phyloP scores from a whole-genome alignment of 768 basidiomycete species.

The Scleroderma bovista region DNA sequence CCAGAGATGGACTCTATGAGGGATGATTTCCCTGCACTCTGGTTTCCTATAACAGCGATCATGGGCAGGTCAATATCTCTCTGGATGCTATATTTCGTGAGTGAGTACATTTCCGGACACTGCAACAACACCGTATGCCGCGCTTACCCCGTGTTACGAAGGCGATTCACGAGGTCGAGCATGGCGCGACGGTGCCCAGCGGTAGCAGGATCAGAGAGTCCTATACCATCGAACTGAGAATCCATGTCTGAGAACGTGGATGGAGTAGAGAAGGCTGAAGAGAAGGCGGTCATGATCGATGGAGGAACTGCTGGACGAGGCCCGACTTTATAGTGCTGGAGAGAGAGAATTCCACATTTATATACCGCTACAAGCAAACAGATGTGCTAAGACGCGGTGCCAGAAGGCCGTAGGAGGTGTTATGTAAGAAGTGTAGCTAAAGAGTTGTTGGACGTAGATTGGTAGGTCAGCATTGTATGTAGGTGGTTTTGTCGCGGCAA shows the following conservation, averaged over 20 bases:
- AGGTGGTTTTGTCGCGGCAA: no score
- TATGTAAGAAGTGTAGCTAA: no score
- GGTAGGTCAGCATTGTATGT: no score
- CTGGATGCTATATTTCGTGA: constrained; percentile 43
- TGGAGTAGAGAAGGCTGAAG: not conserved
- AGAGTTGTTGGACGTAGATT: no score
- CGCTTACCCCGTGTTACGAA: constrained; percentile 58
- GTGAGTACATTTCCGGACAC: not conserved
- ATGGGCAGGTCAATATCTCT: constrained; percentile 67
- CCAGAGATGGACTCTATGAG: constrained; percentile 75
- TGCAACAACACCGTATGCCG: not conserved
- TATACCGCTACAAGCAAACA: no score
- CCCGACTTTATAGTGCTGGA: not conserved
- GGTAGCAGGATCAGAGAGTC: constrained; percentile 45
- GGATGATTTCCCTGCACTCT: constrained; percentile 73
- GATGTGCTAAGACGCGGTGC: no score
- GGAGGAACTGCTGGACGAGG: not conserved
- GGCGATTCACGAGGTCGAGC: constrained; percentile 54
- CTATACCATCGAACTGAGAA: constrained; percentile 29
- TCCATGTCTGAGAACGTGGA: not conserved
- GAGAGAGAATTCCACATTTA: no score
- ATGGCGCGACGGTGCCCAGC: constrained; percentile 41
- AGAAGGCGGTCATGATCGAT: not conserved
- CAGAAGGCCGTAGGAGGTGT: no score
- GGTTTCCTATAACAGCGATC: constrained; percentile 70